Evolutionary conservation across 768 basidiomycete species (phyloP).

Genomic region (Fomitopsis pulvina): DNA sequence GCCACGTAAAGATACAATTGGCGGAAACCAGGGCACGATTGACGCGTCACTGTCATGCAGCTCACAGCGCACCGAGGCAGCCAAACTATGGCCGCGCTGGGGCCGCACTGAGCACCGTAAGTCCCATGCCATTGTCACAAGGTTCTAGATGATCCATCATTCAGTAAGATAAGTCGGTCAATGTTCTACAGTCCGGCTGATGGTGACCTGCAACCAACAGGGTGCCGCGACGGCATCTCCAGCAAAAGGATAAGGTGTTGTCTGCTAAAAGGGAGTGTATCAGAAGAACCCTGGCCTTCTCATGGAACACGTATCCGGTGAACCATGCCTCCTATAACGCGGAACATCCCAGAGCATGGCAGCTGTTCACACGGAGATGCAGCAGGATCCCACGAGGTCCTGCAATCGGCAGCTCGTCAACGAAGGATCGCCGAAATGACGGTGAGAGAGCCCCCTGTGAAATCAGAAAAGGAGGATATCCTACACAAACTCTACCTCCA

Average conservation of each 20-base stretch:
- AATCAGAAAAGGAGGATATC: not conserved
- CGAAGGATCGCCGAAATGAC: not conserved
- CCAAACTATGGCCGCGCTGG: too few relatives aligned
- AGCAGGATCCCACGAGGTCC: constrained; percentile 1
- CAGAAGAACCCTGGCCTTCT: constrained; percentile 3
- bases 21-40: too few relatives aligned
- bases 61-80: too few relatives aligned
- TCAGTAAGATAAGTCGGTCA: too few relatives aligned
- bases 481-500: not conserved
- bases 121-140: too few relatives aligned
- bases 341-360: not conserved
- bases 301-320: not conserved
- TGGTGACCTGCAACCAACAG: not conserved
- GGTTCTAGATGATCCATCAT: too few relatives aligned
- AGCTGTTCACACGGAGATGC: constrained; percentile 1
- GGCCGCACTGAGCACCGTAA: too few relatives aligned
- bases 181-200: too few relatives aligned
- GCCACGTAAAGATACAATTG: too few relatives aligned
- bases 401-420: not conserved
- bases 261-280: not conserved
- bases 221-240: not conserved
- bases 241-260: not conserved
- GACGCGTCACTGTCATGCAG: too few relatives aligned
- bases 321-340: not conserved
- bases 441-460: not conserved